Evolutionary conservation across 2,329 filamentous ascomycete species (phyloP).

Genomic region (Ceratocystis huliohia): DNA sequence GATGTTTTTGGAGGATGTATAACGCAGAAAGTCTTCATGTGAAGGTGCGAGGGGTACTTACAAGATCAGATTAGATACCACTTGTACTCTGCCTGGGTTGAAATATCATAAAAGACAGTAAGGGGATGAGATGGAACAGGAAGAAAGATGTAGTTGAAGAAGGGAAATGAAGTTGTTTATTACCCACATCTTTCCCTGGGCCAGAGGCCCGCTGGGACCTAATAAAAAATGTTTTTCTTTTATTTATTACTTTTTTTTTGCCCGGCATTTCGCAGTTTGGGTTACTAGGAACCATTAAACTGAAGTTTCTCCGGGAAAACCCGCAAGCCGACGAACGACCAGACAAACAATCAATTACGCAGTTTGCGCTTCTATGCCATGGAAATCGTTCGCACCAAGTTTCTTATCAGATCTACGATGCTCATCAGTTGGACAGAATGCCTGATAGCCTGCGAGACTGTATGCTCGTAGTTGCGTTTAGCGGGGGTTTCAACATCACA

Average conservation of each 20-base stretch:
- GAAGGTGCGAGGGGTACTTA: constrained; percentile 1
- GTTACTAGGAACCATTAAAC: background rate
- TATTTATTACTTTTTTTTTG: background rate
- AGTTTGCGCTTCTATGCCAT: too few relatives aligned
- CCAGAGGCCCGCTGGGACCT: background rate
- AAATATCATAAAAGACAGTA: background rate
- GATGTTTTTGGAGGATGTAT: constrained; percentile 1
- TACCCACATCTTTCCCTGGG: background rate
- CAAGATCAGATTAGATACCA: constrained; percentile 1
- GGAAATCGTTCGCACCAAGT: background rate
- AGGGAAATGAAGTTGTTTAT: background rate
- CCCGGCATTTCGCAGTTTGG: background rate
- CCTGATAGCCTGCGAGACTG: too few relatives aligned
- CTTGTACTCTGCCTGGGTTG: background rate
- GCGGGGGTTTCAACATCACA: too few relatives aligned
- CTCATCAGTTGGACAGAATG: too few relatives aligned
- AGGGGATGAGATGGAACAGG: background rate
- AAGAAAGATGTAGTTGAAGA: background rate
- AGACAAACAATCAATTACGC: background rate
- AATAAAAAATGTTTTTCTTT: background rate
- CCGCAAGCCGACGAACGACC: background rate
- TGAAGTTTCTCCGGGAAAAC: constrained; percentile 4
- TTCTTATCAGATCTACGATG: background rate
- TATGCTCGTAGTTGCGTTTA: too few relatives aligned
- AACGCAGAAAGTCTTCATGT: background rate